A percentile compares a stretch with the other conserved stretches of the same genome.
These are phyloP conservation scores for Cytospora schulzeri DNA, from an alignment of 2,329 filamentous ascomycete species.

Conservation along the genomic window DNA sequence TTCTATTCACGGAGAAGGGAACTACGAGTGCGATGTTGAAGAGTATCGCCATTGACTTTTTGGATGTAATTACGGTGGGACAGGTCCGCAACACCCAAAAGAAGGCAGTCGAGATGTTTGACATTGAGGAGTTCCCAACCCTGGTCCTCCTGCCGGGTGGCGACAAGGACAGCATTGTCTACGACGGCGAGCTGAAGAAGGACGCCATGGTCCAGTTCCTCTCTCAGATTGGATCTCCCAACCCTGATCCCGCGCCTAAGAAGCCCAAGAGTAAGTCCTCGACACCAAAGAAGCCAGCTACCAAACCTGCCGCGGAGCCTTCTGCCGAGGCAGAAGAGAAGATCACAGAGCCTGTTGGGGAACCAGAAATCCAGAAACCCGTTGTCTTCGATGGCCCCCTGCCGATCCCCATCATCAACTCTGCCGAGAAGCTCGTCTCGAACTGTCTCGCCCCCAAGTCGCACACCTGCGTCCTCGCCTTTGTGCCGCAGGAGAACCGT, in stretches of 20 bases:
- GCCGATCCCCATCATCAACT: constrained; percentile 66
- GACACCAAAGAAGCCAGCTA: constrained; percentile 41
- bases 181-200: constrained; percentile 85
- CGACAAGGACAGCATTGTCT: constrained; percentile 68
- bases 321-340: constrained; percentile 38
- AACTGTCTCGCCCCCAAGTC: constrained; percentile 77
- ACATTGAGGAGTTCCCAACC: constrained; percentile 75
- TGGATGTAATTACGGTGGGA: constrained; percentile 75
- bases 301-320: constrained; percentile 46
- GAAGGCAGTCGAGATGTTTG: constrained; percentile 71
- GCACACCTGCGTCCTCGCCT: constrained; percentile 78
- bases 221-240: constrained; percentile 75
- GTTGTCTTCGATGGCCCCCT: constrained; percentile 58
- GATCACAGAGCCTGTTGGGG: constrained; percentile 45
- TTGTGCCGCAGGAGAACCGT: constrained; percentile 58
- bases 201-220: constrained; percentile 80
- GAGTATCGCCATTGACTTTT: constrained; percentile 87
- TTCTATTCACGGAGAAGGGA: constrained; percentile 93
- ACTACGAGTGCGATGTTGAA: constrained; percentile 81
- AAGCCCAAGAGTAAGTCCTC: constrained; percentile 46
- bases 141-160: constrained; percentile 77
- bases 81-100: constrained; percentile 84
- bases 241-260: constrained; percentile 69
- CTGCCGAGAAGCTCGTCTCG: constrained; percentile 64
- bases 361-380: constrained; percentile 50